Evolutionary conservation across 768 basidiomycete species (phyloP).

Genomic region (Rhodosporidiobolus odoratus): DNA sequence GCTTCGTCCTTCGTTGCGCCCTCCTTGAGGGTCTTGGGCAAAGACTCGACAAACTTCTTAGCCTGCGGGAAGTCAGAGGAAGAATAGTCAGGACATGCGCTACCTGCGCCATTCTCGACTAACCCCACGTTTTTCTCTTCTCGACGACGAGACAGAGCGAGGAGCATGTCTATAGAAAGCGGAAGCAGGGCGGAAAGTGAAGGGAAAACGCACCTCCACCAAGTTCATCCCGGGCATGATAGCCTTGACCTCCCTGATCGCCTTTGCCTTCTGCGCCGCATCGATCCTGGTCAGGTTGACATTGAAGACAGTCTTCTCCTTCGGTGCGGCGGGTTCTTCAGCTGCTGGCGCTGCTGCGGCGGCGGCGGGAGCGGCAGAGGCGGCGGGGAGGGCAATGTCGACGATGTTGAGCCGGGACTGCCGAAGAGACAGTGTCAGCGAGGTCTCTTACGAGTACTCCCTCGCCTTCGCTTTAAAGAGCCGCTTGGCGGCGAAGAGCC

Average conservation of each 20-base stretch:
- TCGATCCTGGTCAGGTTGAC: constrained; percentile 94
- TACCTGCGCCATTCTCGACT: no score
- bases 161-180: neutral
- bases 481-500: neutral
- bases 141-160: constrained; percentile 12
- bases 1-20: constrained; percentile 93
- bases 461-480: no score
- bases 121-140: no score
- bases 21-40: constrained; percentile 90
- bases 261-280: constrained; percentile 83
- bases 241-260: constrained; percentile 96
- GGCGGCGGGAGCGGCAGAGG: constrained; percentile 51
- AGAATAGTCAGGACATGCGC: neutral
- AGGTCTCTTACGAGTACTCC: neutral
- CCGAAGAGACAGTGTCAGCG: neutral
- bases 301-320: constrained; percentile 97
- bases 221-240: constrained; percentile 91
- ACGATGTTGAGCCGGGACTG: constrained; percentile 91
- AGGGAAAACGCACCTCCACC: constrained; percentile 70
- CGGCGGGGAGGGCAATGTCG: constrained; percentile 87
- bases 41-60: constrained; percentile 96
- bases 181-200: constrained; percentile 4
- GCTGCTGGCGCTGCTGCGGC: constrained; percentile 57
- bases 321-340: constrained; percentile 65
- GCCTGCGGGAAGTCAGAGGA: constrained; percentile 56